Base-by-base conservation (phyloP, 2,329 filamentous ascomycete genomes). In the Alternaria brassicae region DNA sequence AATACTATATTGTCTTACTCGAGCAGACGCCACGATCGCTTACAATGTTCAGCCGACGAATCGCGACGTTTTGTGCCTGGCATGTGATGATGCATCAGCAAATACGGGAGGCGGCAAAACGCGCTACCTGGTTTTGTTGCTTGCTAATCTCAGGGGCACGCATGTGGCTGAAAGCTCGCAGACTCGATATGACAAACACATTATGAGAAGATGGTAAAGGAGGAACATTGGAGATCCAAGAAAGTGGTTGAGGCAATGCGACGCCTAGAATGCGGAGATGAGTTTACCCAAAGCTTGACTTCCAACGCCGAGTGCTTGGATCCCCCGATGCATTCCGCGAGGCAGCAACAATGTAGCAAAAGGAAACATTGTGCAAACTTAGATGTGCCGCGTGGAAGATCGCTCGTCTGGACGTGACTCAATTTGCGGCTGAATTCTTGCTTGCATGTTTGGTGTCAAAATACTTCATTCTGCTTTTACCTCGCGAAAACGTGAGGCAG, bases 81-180 rank as follows among this genome's bases (percentile, higher is more conserved):
- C 37, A 21, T 49, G 30, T 37, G 30, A 56, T 52, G 57, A 52
- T 56, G 32, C 53, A 44, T 60, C 47, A 56, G 57, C 57, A 56
- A 27, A 40, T 54, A 37, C 40, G 23, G 30, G 41, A 27, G 40
- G 30, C 30, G 17, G 30, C 39, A 32, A 34, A 30, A 49, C 44
- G 44, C 53, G 47, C 57, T 60, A 32, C 41, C 52, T 37, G 45
- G 2, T 21, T 17, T 15, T 51, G 45, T 30, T 30, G 52, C 52
- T 51, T 51, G 25, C 32, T 47, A 60, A 45, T 30, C 36, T 27
- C 50, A 51, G 37, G 37, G 53, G 53, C 45, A 21, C 30, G 47
- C 54, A 30, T n/a, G 23, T 50, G 32, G 53, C 44, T 50, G 47
- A 41, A 25, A 34, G 39, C 30, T 41, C n/a, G 36, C 21, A 13